Evolutionary conservation across 2,329 filamentous ascomycete species (phyloP).

Genomic region (Fusarium drepaniforme): DNA sequence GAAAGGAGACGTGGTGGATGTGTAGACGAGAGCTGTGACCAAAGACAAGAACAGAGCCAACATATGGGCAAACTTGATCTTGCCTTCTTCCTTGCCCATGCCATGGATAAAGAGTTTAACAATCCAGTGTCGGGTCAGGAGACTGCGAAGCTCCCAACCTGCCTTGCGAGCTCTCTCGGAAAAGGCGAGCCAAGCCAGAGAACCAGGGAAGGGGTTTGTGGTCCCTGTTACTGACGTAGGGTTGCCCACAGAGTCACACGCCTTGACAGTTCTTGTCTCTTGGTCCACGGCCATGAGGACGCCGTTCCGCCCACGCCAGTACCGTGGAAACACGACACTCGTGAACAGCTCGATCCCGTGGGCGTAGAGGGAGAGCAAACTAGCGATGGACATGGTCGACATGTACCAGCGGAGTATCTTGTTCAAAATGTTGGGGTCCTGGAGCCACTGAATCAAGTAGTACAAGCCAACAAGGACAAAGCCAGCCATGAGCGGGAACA

Average conservation of each 20-base stretch:
- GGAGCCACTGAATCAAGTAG: conserved; percentile 88
- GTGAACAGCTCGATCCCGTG: conserved; percentile 75
- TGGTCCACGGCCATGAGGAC: conserved; percentile 60
- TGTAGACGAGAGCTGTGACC: conserved; percentile 70
- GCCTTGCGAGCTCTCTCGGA: conserved; percentile 39
- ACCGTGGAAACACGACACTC: conserved; percentile 79
- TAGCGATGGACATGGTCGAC: conserved; percentile 81
- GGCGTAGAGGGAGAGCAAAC: conserved; percentile 78
- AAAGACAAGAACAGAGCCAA: conserved; percentile 68
- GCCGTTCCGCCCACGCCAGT: conserved; percentile 67
- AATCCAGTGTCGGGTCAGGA: conserved; percentile 65
- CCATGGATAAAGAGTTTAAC: conserved; percentile 65
- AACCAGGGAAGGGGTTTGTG: conserved; percentile 47
- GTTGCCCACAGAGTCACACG: conserved; percentile 51
- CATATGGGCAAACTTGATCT: conserved; percentile 68
- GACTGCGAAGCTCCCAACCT: conserved; percentile 63
- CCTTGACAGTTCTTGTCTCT: conserved; percentile 53
- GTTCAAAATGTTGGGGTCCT: conserved; percentile 85
- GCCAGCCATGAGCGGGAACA: conserved; percentile 86
- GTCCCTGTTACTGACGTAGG: conserved; percentile 38
- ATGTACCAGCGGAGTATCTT: conserved; percentile 88
- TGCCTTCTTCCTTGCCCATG: conserved; percentile 58
- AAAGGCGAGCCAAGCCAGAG: conserved; percentile 50
- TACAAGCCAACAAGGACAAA: conserved; percentile 81
- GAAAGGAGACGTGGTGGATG: conserved; percentile 68